phyloP scores from a whole-genome alignment of 495 filamentous ascomycete genomes.

The Penicillium malachiteum region DNA sequence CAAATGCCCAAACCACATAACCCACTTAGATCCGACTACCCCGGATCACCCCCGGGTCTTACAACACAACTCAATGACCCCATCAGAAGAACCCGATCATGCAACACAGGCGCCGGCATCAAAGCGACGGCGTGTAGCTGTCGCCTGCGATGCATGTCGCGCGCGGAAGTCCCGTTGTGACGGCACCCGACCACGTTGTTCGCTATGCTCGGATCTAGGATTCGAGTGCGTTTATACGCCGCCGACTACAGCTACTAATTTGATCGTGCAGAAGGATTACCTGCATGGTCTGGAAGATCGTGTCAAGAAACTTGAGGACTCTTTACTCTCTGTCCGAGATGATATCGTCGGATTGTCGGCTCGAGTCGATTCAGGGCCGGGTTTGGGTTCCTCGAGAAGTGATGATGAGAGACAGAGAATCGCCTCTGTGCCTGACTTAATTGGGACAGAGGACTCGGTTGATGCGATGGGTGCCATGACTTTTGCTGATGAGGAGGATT shows the following conservation, averaged over 20 bases:
- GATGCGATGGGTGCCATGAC: conserved; percentile 46
- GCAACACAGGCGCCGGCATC: conserved; percentile 4
- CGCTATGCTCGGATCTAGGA: conserved; percentile 39
- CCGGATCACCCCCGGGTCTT: neutral
- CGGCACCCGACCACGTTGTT: conserved; percentile 46
- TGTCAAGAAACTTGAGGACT: conserved; percentile 23
- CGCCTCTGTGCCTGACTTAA: conserved; percentile 11
- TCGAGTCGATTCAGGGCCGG: conserved; percentile 4
- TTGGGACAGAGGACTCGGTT: conserved; percentile 31
- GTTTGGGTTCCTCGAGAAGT: neutral
- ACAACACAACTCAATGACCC: conserved; percentile 2
- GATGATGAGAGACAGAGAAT: neutral
- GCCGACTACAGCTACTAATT: conserved; percentile 36
- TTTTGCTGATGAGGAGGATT: conserved; percentile 44
- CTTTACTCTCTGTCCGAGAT: conserved; percentile 19
- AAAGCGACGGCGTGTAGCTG: conserved; percentile 35
- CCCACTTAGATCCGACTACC: neutral
- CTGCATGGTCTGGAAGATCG: conserved; percentile 20
- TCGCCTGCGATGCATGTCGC: conserved; percentile 48
- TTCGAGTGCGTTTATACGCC: conserved; percentile 48
- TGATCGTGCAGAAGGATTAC: conserved; percentile 46
- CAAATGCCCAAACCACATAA: neutral
- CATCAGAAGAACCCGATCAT: conserved; percentile 2
- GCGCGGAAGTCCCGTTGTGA: conserved; percentile 50
- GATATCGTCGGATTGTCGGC: conserved; percentile 27